These are phyloP conservation scores for Dioscorea zingiberensis DNA, from an alignment of 106 monocot genomes.

Conservation along the genomic window DNA sequence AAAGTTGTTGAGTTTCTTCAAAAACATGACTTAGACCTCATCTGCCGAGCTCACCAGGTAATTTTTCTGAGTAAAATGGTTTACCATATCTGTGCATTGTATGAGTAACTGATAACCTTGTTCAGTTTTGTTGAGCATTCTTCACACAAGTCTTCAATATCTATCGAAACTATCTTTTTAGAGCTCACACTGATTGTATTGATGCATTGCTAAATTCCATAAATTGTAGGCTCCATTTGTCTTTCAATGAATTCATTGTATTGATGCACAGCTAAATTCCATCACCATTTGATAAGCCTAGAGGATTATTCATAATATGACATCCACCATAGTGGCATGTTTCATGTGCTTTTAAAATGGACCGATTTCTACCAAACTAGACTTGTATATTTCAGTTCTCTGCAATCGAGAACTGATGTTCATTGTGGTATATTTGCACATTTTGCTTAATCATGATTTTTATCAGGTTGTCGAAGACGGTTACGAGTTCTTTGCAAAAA, in stretches of 20 bases:
- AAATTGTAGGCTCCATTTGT: too few relatives aligned
- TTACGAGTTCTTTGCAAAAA: constrained; percentile 14
- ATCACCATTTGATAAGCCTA: too few relatives aligned
- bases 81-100: not conserved
- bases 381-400: not conserved
- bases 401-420: not conserved
- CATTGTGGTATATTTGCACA: not conserved
- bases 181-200: too few relatives aligned
- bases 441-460: not conserved
- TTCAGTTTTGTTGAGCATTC: too few relatives aligned
- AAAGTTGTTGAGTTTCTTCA: constrained; percentile 10
- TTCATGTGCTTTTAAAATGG: not conserved
- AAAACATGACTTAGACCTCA: constrained; percentile 17
- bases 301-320: too few relatives aligned
- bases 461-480: constrained; percentile 17
- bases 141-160: too few relatives aligned
- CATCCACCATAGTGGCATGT: not conserved
- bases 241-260: too few relatives aligned
- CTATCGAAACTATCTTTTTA: not conserved
- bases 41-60: constrained; percentile 18
- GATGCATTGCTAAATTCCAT: not conserved
- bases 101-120: not conserved
- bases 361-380: too few relatives aligned
- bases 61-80: not conserved
- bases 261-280: too few relatives aligned